These are phyloP conservation scores for Acrocalymma vagum DNA, from an alignment of 2,329 filamentous ascomycete species.

Conservation along the genomic window DNA sequence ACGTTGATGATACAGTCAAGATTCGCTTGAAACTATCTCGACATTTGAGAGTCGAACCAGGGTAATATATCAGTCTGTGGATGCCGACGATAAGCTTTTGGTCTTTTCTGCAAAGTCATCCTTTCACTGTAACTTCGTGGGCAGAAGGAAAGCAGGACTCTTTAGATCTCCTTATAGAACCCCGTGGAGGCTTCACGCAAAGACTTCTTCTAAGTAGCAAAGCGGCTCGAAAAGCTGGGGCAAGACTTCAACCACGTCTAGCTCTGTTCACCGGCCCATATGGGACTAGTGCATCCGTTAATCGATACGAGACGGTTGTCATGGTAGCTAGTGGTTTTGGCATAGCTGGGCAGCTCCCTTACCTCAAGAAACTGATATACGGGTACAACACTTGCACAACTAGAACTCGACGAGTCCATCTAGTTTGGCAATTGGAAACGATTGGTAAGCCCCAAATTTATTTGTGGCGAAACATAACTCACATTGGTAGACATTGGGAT, in stretches of 20 bases:
- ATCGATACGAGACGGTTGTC: slow-evolving; percentile 15
- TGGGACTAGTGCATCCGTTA: slow-evolving; percentile 8
- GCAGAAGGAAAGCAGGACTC: slow-evolving; percentile 9
- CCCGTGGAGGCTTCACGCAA: not conserved
- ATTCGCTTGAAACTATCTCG: slow-evolving; percentile 1
- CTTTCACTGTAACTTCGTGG: slow-evolving; percentile 17
- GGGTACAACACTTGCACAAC: slow-evolving; percentile 15
- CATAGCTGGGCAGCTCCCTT: slow-evolving; percentile 14
- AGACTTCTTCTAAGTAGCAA: not conserved
- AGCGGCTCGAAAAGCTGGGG: not conserved
- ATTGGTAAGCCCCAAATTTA: slow-evolving; percentile 8
- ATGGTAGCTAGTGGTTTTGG: slow-evolving; percentile 14
- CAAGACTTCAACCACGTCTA: slow-evolving; percentile 2
- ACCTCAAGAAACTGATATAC: slow-evolving; percentile 18
- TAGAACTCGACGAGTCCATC: slow-evolving; percentile 10
- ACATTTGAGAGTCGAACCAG: slow-evolving; percentile 1
- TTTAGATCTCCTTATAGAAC: slow-evolving; percentile 16
- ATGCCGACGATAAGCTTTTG: slow-evolving; percentile 2
- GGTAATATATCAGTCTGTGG: slow-evolving; percentile 2
- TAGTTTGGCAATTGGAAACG: slow-evolving; percentile 18
- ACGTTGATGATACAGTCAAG: not conserved
- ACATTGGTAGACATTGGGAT: not conserved
- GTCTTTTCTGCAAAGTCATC: slow-evolving; percentile 6
- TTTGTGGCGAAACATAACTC: not conserved
- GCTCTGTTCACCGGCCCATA: slow-evolving; percentile 16